Conservation (phyloP, 345 rosid genomes). For the Crucihimalaya himalaica region DNA sequence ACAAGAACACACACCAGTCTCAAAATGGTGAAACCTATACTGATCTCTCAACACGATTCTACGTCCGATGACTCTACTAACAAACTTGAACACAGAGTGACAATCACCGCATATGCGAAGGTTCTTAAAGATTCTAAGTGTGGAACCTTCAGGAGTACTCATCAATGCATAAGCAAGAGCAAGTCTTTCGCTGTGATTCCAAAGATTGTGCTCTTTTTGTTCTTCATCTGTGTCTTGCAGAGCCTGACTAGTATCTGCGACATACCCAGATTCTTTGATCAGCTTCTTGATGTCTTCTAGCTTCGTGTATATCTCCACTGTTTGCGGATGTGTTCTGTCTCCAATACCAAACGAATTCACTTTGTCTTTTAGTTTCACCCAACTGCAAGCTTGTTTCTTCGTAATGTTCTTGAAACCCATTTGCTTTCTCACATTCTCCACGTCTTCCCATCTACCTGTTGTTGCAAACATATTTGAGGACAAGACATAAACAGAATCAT, state of each 20-base stretch:
- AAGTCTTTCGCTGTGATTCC: constrained; percentile 91
- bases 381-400: constrained; percentile 90
- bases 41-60: constrained; percentile 73
- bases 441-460: constrained; percentile 80
- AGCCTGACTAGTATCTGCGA: constrained; percentile 74
- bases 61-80: constrained; percentile 52
- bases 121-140: constrained; percentile 73
- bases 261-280: constrained; percentile 77
- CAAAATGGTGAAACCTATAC: constrained; percentile 83
- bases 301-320: constrained; percentile 59
- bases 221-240: constrained; percentile 94
- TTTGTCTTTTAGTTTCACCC: constrained; percentile 77
- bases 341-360: constrained; percentile 74
- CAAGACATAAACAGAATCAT: constrained; percentile 83
- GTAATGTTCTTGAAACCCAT: constrained; percentile 72
- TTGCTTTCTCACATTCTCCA: constrained; percentile 64
- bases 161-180: constrained; percentile 80
- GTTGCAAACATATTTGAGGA: constrained; percentile 82
- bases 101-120: constrained; percentile 87
- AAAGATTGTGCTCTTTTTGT: constrained; percentile 83
- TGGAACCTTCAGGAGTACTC: constrained; percentile 57
- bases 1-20: constrained; percentile 75
- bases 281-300: constrained; percentile 74
- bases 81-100: constrained; percentile 78
- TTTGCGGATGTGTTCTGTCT: constrained; percentile 65